Conservation (phyloP, 768 basidiomycete genomes). For the Royoungia palumana region DNA sequence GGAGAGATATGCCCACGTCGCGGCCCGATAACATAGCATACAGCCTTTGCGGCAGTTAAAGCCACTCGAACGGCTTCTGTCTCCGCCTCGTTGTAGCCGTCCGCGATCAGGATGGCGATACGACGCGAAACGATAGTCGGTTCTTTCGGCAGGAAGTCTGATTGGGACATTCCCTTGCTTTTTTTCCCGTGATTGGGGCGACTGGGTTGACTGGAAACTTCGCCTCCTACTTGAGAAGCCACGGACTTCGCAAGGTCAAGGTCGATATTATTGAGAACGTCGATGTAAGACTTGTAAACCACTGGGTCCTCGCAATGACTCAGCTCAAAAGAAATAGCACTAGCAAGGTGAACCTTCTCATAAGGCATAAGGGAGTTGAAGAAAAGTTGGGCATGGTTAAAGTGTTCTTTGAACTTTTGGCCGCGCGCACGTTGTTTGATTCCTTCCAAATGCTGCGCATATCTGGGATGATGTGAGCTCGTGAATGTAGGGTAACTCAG, state of each 20-base stretch:
- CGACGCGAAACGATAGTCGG: constrained; percentile 65
- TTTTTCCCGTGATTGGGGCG: constrained; percentile 57
- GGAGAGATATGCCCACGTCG: constrained; percentile 51
- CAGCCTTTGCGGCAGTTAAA: constrained; percentile 50
- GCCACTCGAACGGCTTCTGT: constrained; percentile 57
- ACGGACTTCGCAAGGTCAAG: constrained; percentile 67
- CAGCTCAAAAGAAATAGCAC: constrained; percentile 78
- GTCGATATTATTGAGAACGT: constrained; percentile 69
- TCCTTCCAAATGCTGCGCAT: constrained; percentile 47
- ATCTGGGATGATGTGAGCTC: constrained; percentile 32
- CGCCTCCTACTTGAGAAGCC: constrained; percentile 61
- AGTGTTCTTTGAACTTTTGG: constrained; percentile 76
- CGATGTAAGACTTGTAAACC: constrained; percentile 67
- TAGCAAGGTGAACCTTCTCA: constrained; percentile 70
- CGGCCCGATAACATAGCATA: constrained; percentile 64
- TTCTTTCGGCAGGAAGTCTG: constrained; percentile 48
- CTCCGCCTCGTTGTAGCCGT: constrained; percentile 65
- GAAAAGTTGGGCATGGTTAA: constrained; percentile 72
- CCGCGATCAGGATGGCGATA: constrained; percentile 72
- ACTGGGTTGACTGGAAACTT: constrained; percentile 49
- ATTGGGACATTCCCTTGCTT: constrained; percentile 57
- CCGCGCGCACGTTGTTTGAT: constrained; percentile 62
- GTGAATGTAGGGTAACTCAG: background rate
- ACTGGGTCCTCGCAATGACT: constrained; percentile 75
- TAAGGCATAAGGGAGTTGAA: constrained; percentile 70